A percentile compares a stretch with the other conserved stretches of the same genome.
Evolutionary conservation across 305 asterid genomes (phyloP).

Genomic region (Salvia sclarea): DNA sequence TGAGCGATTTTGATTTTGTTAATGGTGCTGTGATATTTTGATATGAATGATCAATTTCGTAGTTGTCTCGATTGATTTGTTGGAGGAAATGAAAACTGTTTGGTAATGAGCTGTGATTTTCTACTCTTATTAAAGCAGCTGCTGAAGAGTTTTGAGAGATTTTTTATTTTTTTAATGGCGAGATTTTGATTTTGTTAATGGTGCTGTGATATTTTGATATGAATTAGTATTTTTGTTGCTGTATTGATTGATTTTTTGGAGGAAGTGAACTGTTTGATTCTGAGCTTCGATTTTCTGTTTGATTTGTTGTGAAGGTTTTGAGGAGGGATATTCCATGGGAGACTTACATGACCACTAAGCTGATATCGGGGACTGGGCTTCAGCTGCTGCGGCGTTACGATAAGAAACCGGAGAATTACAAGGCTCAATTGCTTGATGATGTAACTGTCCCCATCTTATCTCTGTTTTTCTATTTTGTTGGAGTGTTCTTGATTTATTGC

Average conservation of each 20-base stretch:
- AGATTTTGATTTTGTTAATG: not conserved
- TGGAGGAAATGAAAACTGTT: too few species aligned
- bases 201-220: conserved; percentile 8
- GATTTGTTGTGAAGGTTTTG: conserved; percentile 61
- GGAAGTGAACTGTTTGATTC: not conserved
- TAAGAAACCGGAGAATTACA: conserved; percentile 72
- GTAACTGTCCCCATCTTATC: conserved; percentile 40
- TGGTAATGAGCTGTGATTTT: too few species aligned
- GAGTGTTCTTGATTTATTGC: conserved; percentile 3
- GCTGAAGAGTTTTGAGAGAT: not conserved
- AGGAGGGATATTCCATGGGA: conserved; percentile 96
- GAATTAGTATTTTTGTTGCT: conserved; percentile 5
- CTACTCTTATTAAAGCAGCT: too few species aligned
- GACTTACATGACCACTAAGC: conserved; percentile 80
- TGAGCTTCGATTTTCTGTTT: conserved; percentile 17
- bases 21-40: too few species aligned
- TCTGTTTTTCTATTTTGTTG: not conserved
- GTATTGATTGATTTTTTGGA: conserved; percentile 22
- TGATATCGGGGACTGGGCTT: conserved; percentile 83
- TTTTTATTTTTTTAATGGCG: too few species aligned
- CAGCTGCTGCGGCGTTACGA: conserved; percentile 91
- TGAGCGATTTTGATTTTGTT: too few species aligned
- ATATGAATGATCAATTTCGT: too few species aligned
- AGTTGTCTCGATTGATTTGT: too few species aligned
- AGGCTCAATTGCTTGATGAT: conserved; percentile 85